Base-by-base conservation (phyloP, 257 asterid genomes). In the Rauvolfia tetraphylla region DNA sequence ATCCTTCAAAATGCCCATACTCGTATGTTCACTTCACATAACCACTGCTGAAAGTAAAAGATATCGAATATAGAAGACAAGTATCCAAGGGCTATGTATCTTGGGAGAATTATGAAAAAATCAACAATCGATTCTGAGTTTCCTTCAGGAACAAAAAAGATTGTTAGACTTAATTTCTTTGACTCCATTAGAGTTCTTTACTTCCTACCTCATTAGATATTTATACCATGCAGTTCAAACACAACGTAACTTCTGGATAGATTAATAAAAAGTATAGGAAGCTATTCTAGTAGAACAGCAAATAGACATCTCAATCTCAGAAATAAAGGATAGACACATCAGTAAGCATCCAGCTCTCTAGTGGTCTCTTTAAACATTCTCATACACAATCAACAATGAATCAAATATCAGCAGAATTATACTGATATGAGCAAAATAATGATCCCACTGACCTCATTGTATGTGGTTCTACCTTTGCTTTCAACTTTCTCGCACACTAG, bases 391-490 rank as follows among this genome's bases (percentile, higher is more conserved):
- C 25, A 31, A 41, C 29, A 25, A n/a, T 6, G 15, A 17, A n/a
- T 56, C 13, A 15, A 25, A 67, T 0, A 38, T 14, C 68, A 65
- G 53, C 49, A 9, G 31, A 53, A 13, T 58, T 58, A 39, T 7
- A 18, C 14, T 49, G 67, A 68, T 71, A 18, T 31, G 68, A 48
- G 34, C 12, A 18, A 75, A 49, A 48, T 14, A 72, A 23, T 27
- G 76, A 61, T 75, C 73, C 72, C 69, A 77, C 88, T 86, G 75
- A 95, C 98, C 97, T 95, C 98, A 83, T 95, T 95, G 84, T 95
- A 95, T 51, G 98, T 95, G 36, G 98, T 95, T 87, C 97, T 89
- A 78, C 98, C 98, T 85, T 91, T 95, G 98, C 98, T 95, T 89
- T 92, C 98, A 77, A 95, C 98, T 85, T 95, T 95, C 90, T 92